Percentiles rank a stretch among this genome's conserved stretches.
These are phyloP conservation scores for Penicillium sp. DNA, from an alignment of 2,329 filamentous ascomycete species.

Conservation along the genomic window DNA sequence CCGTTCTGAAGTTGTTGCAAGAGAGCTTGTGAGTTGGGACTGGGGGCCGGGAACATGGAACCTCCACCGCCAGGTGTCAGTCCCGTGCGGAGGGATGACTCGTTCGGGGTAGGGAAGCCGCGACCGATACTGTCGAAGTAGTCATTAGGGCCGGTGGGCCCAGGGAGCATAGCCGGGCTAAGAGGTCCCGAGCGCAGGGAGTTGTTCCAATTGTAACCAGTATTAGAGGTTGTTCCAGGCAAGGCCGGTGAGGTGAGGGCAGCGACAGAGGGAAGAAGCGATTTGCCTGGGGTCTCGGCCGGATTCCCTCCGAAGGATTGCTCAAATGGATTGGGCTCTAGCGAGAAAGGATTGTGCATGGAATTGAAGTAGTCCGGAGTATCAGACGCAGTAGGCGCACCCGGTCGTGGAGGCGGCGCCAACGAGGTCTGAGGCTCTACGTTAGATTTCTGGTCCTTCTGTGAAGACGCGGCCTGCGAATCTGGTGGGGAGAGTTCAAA, in stretches of 20 bases:
- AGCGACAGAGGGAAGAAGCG: constrained; percentile 83
- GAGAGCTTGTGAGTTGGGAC: constrained; percentile 79
- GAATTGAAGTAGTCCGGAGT: constrained; percentile 69
- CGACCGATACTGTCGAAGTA: constrained; percentile 86
- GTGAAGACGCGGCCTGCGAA: constrained; percentile 32
- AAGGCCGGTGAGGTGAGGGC: constrained; percentile 87
- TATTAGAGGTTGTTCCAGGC: constrained; percentile 69
- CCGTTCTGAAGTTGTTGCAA: constrained; percentile 76
- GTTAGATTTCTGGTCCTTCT: constrained; percentile 43
- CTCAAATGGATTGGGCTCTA: constrained; percentile 94
- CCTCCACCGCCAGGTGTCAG: constrained; percentile 91
- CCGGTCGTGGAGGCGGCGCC: constrained; percentile 65
- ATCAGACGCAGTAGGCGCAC: constrained; percentile 52
- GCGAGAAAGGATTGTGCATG: constrained; percentile 53
- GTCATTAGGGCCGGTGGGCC: constrained; percentile 68
- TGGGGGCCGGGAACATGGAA: constrained; percentile 93
- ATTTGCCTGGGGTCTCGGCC: constrained; percentile 73
- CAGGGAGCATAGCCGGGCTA: constrained; percentile 95
- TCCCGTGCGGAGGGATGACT: constrained; percentile 87
- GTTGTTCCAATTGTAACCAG: constrained; percentile 74
- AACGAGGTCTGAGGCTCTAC: constrained; percentile 63
- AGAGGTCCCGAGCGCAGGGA: constrained; percentile 88
- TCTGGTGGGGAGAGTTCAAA: constrained; percentile 22
- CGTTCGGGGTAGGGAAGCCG: constrained; percentile 92
- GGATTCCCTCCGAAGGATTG: constrained; percentile 75